phyloP scores from a whole-genome alignment of 768 basidiomycete genomes.

The Dioszegia hungarica region DNA sequence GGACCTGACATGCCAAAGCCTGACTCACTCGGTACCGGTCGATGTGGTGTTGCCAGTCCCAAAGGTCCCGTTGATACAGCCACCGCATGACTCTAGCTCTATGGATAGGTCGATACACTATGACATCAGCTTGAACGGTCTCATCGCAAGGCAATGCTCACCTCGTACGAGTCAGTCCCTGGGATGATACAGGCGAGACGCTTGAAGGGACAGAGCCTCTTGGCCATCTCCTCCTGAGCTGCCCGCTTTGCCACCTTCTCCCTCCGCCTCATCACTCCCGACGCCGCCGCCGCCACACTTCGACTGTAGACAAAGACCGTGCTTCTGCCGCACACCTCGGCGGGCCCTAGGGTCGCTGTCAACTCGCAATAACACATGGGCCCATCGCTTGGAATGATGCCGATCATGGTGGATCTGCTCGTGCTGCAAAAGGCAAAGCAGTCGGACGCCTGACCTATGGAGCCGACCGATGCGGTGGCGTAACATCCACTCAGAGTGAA shows the following conservation, averaged over 20 bases:
- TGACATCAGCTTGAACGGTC: not conserved
- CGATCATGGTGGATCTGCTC: too few relatives aligned
- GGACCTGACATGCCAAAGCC: too few relatives aligned
- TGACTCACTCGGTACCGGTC: not conserved
- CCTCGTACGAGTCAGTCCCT: not conserved
- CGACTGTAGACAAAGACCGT: not conserved
- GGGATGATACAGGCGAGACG: not conserved
- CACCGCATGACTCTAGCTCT: constrained; percentile 5
- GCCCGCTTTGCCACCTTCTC: not conserved
- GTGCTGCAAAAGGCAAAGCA: too few relatives aligned
- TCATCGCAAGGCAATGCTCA: not conserved
- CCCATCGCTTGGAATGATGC: too few relatives aligned
- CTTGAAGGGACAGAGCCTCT: not conserved
- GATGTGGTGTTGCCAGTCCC: not conserved
- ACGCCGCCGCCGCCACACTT: not conserved
- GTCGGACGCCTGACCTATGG: too few relatives aligned
- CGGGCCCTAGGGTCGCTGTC: too few relatives aligned
- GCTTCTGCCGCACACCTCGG: too few relatives aligned
- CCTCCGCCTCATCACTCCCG: not conserved
- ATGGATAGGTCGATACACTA: not conserved
- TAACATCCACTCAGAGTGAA: too few relatives aligned
- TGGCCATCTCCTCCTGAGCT: not conserved
- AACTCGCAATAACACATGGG: too few relatives aligned
- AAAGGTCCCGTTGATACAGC: not conserved
- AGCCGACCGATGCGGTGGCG: too few relatives aligned